A percentile compares a stretch with the other conserved stretches of the same genome.
phyloP scores from a whole-genome alignment of 2,329 filamentous ascomycete genomes.

The Penicillium sp. region DNA sequence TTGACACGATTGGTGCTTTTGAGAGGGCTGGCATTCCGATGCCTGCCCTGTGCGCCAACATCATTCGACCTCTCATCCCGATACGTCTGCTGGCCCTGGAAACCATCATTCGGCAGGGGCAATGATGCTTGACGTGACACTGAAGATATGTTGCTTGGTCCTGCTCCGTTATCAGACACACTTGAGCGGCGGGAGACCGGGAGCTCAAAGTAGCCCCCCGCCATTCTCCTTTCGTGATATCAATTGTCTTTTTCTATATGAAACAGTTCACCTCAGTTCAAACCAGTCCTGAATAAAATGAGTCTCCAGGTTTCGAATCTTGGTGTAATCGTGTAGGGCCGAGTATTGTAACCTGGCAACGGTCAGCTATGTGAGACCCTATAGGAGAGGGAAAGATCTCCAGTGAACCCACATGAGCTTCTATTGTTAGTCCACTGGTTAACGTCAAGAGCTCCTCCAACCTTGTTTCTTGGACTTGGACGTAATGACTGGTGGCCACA shows the following conservation, averaged over 20 bases:
- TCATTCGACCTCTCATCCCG: conserved; percentile 15
- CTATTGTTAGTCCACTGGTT: neutral
- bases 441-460: neutral
- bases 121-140: conserved; percentile 28
- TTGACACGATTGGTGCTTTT: conserved; percentile 38
- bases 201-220: conserved; percentile 36
- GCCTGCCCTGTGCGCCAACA: conserved; percentile 30
- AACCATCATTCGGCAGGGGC: conserved; percentile 25
- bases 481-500: conserved; percentile 1
- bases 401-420: neutral
- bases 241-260: neutral
- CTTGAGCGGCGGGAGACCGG: conserved; percentile 29
- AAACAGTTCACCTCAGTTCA: neutral
- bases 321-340: neutral
- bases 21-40: conserved; percentile 41
- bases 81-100: conserved; percentile 17
- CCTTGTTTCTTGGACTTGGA: neutral
- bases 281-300: neutral
- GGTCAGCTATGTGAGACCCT: conserved; percentile 25
- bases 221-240: conserved; percentile 25
- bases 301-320: neutral
- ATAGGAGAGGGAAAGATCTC: neutral
- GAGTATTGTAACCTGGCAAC: conserved; percentile 19
- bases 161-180: conserved; percentile 24
- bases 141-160: conserved; percentile 22